Base-by-base conservation (phyloP, 129 eudicot species). In the Helichrysum umbraculigerum region DNA sequence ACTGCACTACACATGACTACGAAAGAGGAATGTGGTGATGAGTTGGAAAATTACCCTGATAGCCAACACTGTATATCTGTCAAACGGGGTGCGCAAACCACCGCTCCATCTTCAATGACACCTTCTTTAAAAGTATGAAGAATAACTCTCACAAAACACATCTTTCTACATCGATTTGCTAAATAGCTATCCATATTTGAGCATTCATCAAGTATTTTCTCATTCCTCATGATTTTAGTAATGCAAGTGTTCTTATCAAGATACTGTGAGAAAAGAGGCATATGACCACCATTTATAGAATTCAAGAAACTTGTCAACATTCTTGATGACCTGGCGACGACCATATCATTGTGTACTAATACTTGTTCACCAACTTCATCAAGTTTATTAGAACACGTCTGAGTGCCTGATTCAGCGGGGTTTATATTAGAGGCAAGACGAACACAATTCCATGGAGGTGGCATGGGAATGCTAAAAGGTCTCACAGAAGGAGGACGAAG, bases 91-190 rank as follows among this genome's bases (percentile, higher is more conserved):
- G 96, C 96, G 86, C 96, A 95, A 75, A 95, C 83, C 50, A 89
- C 88, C 14, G 99, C 96, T 73, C 99, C 97, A 61, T 91, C 97
- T 71, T 95, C 99, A 58, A 95, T 86, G 62, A 76, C 83, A 51
- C 99, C 99, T 75, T 87, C 96, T 78, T 85, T 91, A 72, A 34
- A 87, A 42, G 94, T 88, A 81, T 33, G 92, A 52, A 95, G 85
- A 82, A 78, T 81, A 85, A 91, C 92, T 80, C 97, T 87, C 19
- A 95, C 72, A 62, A 75, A 89, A 77, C 92, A 89, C 66, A 76
- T 73, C 56, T 75, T 83, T 72, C 85, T 80, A 32, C 37, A 35
- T 47, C 28, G 22, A 47, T 74, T 78, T 17, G 17, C 32, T 17
- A 78, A 76, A 33, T 80, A 64, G 69, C 16, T 66, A 25, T 25